Conservation (phyloP, 768 basidiomycete genomes). For the Lactarius deliciosus region DNA sequence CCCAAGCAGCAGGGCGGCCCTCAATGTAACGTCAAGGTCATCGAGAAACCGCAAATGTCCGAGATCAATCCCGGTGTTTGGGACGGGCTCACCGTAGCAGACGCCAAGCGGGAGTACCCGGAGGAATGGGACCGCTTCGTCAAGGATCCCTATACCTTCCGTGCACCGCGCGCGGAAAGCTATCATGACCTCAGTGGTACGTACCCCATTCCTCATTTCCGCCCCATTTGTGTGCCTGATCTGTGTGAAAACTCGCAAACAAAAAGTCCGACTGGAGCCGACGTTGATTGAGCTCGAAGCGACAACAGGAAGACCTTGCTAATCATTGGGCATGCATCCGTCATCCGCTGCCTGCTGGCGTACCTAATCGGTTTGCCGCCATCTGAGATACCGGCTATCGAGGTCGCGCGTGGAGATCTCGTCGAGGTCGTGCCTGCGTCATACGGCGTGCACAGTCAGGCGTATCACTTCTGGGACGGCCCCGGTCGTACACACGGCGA, state of each 20-base stretch:
- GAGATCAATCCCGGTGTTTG: slow-evolving; percentile 98
- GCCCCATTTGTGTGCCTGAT: neutral
- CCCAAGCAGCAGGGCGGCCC: slow-evolving; percentile 31
- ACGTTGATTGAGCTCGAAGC: slow-evolving; percentile 92
- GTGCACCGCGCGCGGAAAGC: slow-evolving; percentile 92
- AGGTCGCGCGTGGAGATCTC: slow-evolving; percentile 95
- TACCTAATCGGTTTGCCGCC: slow-evolving; percentile 93
- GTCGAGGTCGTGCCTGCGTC: slow-evolving; percentile 88
- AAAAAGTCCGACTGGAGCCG: slow-evolving; percentile 86
- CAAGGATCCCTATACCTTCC: slow-evolving; percentile 89
- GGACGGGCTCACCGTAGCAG: slow-evolving; percentile 91
- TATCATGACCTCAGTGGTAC: slow-evolving; percentile 92
- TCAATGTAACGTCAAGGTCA: slow-evolving; percentile 67
- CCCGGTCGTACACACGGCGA: slow-evolving; percentile 58
- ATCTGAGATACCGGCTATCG: slow-evolving; percentile 95
- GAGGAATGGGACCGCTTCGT: slow-evolving; percentile 93
- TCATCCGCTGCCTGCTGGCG: slow-evolving; percentile 92
- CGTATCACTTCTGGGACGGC: slow-evolving; percentile 91
- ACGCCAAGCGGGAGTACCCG: slow-evolving; percentile 87
- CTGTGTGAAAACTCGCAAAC: neutral
- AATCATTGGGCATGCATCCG: slow-evolving; percentile 96
- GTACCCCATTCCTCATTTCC: slow-evolving; percentile 28
- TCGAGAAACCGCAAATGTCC: slow-evolving; percentile 94
- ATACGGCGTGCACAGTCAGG: slow-evolving; percentile 87
- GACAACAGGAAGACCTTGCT: slow-evolving; percentile 93